Evolutionary conservation across 768 basidiomycete genomes (phyloP).

Genomic region (Rhodosporidiobolus sp.): DNA sequence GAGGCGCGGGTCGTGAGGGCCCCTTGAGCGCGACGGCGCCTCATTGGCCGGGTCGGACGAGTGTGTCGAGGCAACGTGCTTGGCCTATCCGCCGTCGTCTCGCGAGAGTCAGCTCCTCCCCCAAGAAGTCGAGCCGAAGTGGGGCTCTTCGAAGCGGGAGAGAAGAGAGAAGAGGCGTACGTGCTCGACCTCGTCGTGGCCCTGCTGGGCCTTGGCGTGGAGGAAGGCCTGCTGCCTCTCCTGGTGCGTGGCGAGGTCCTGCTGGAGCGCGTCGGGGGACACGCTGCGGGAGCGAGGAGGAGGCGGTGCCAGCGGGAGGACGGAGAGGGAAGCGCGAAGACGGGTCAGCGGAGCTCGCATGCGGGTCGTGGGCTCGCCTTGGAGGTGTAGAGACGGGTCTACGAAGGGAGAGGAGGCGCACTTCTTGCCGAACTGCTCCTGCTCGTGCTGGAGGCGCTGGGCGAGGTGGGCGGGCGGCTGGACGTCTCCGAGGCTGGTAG

Average conservation of each 20-base stretch:
- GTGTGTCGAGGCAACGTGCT: slow-evolving; percentile 2
- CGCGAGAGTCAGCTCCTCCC: not conserved
- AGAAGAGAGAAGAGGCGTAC: not conserved
- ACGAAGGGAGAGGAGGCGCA: not conserved
- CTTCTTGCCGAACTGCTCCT: not conserved
- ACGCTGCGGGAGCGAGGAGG: not conserved
- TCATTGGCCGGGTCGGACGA: not conserved
- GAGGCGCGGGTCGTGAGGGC: too few species aligned
- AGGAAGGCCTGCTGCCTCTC: slow-evolving; percentile 6
- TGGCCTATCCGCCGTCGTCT: slow-evolving; percentile 1
- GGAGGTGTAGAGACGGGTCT: not conserved
- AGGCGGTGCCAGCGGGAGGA: not conserved
- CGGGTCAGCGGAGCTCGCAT: not conserved
- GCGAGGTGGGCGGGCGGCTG: not conserved
- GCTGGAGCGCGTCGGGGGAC: slow-evolving; percentile 3
- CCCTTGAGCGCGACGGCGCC: not conserved
- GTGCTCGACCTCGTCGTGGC: slow-evolving; percentile 1
- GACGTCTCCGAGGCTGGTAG: not conserved
- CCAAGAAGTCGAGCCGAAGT: not conserved
- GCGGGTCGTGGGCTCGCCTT: too few species aligned
- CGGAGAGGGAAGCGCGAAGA: not conserved
- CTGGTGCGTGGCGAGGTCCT: not conserved
- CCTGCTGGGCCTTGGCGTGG: not conserved
- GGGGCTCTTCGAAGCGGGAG: not conserved
- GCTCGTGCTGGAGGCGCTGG: not conserved